Base-by-base conservation (phyloP, 208 protist genomes). In the Leishmania turanica region DNA sequence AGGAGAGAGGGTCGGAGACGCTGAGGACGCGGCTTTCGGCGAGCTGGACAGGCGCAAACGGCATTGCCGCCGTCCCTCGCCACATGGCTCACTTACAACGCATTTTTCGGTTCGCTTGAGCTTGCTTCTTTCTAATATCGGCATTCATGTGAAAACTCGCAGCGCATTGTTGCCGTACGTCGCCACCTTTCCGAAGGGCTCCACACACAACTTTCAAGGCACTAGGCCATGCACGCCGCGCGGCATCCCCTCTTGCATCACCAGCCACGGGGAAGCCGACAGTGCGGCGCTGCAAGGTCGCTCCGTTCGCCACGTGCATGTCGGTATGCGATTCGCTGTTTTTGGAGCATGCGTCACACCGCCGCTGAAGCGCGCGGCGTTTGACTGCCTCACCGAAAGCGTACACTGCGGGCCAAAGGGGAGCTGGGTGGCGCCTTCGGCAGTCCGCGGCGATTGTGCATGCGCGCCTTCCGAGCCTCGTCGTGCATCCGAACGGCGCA, bases 341-440 rank as follows among this genome's bases (percentile, higher is more conserved):
- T 9, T 31, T 37, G 8, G 66, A 71, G 19, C 5, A 42, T 42
- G 66, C 19, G 2, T 49, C 21, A n/a, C 40, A 71, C 27, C n/a
- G 24, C 19, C 66, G 17, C 66, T 40, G 40, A 71, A 19, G 66
- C 66, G 37, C 7, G 66, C 31, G 66, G 17, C 7, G 66, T 42
- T 40, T 49, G 24, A n/a, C 68, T 24, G 31, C 13, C 73, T 77
- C 75, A 78, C 53, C 24, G 45, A 11, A 37, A 58, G 4, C 75
- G 75, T 47, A 78, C 75, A 40, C 6, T 31, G 75, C 75, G 75
- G 19, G 75, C n/a, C 58, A 69, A 51, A 11, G 75, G 75, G 21
- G 75, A 65, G 58, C 11, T 66, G 9, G 37, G 31, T 9, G 75
- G 40, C 75, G 75, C 24, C 45, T 69, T 78, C 13, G 54, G 27